phyloP scores from a whole-genome alignment of 106 monocot species.

The Dendrobium officinale region DNA sequence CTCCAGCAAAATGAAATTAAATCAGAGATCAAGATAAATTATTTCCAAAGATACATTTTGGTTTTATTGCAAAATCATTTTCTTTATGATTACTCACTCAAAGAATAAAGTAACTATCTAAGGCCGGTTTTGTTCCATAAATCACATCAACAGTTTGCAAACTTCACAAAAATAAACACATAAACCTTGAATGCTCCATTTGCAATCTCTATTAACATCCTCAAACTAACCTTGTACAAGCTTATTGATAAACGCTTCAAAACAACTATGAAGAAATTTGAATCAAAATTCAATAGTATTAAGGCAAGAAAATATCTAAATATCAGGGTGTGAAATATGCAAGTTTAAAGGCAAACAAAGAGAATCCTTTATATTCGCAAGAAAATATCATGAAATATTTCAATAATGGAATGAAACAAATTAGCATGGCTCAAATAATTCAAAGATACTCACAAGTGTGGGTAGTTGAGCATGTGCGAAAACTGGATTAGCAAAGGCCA shows the following conservation, averaged over 20 bases:
- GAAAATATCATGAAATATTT: neutral
- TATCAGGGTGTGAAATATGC: neutral
- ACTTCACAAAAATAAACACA: neutral
- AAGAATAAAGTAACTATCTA: neutral
- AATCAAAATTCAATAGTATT: neutral
- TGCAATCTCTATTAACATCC: too few species aligned
- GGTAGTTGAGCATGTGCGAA: conserved; percentile 86
- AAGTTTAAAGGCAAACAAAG: neutral
- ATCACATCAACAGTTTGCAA: neutral
- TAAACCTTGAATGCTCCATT: neutral
- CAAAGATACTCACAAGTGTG: conserved; percentile 47
- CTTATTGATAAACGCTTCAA: too few species aligned
- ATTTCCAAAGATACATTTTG: neutral
- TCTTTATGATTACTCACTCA: neutral
- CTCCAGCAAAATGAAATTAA: neutral
- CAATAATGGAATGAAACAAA: neutral
- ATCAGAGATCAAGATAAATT: neutral
- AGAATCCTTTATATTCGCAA: neutral
- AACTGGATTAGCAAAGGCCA: conserved; percentile 79
- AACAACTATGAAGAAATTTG: neutral
- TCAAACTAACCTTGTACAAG: too few species aligned
- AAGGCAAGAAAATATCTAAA: neutral
- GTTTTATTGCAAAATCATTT: neutral
- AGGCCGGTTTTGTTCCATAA: neutral
- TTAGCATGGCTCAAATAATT: neutral